Percentiles rank a stretch among this genome's conserved stretches.
phyloP scores from a whole-genome alignment of 2,329 filamentous ascomycete genomes.

The Lachnellula subtilissima region DNA sequence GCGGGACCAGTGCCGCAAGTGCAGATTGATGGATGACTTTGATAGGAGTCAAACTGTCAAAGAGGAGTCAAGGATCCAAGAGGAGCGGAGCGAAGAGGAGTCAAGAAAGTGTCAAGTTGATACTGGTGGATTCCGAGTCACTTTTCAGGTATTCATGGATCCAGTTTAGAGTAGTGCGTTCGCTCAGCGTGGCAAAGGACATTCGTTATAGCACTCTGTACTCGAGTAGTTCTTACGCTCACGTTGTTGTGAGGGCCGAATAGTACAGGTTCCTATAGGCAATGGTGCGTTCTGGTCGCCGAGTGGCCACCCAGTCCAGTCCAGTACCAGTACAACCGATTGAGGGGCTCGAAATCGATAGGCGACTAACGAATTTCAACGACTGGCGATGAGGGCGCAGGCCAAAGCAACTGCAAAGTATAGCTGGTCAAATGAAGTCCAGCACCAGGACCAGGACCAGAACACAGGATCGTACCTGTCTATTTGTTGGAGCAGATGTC shows the following conservation, averaged over 20 bases:
- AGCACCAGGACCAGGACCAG: background rate
- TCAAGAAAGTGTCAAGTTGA: background rate
- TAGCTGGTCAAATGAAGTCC: background rate
- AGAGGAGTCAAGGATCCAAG: background rate
- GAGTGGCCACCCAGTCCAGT: conserved; percentile 4
- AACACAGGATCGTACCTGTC: background rate
- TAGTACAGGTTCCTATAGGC: background rate
- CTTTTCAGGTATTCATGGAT: background rate
- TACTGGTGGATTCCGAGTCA: background rate
- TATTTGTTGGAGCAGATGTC: background rate
- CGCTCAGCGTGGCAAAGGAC: conserved; percentile 11
- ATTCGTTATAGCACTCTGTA: background rate
- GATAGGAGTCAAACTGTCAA: background rate
- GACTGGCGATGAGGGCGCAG: background rate
- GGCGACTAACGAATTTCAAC: conserved; percentile 6
- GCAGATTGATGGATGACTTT: background rate
- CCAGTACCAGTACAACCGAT: background rate
- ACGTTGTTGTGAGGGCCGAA: conserved; percentile 1
- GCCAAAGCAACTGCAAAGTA: background rate
- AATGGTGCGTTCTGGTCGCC: conserved; percentile 1
- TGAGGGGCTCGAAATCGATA: background rate
- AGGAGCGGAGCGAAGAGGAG: background rate
- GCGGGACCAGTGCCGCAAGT: background rate
- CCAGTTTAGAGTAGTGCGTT: background rate
- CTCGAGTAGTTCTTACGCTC: background rate